Evolutionary conservation across 1,284 basidiomycete genomes (phyloP).

Genomic region (Gymnopus androsaceus): DNA sequence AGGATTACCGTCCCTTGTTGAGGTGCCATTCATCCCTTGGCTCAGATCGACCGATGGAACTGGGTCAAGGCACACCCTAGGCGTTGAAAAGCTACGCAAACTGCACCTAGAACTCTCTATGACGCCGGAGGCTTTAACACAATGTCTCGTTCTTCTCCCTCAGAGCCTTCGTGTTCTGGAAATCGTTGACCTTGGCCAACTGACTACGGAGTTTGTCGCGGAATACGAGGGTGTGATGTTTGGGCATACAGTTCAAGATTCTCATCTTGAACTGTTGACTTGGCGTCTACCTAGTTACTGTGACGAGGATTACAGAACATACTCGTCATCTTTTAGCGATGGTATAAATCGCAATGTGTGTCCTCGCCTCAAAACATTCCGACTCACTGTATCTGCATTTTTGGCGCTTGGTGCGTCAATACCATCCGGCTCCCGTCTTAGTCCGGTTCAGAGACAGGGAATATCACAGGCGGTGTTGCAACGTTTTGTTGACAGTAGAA

Average conservation of each 20-base stretch:
- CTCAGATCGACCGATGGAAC: neutral
- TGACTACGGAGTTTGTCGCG: neutral
- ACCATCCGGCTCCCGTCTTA: neutral
- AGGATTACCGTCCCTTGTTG: neutral
- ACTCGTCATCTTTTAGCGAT: neutral
- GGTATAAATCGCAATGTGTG: neutral
- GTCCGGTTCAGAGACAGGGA: neutral
- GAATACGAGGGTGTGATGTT: neutral
- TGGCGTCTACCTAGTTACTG: neutral
- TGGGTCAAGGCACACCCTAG: neutral
- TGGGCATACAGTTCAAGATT: conserved; percentile 4
- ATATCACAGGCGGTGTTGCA: neutral
- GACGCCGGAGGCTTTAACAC: neutral
- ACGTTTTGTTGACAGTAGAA: neutral
- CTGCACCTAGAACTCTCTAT: neutral
- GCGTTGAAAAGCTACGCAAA: neutral
- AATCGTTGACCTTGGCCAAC: neutral
- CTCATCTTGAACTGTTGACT: conserved; percentile 3
- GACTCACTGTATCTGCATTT: conserved; percentile 1
- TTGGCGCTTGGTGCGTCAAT: neutral
- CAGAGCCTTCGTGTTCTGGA: neutral
- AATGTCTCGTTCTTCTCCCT: conserved; percentile 1
- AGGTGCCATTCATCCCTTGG: conserved; percentile 3
- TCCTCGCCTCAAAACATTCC: conserved; percentile 1
- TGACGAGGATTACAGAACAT: no score